Percentiles rank a stretch among this genome's conserved stretches.
Evolutionary conservation across 129 eudicot species (phyloP).

Genomic region (Chrysanthemum makinoi): DNA sequence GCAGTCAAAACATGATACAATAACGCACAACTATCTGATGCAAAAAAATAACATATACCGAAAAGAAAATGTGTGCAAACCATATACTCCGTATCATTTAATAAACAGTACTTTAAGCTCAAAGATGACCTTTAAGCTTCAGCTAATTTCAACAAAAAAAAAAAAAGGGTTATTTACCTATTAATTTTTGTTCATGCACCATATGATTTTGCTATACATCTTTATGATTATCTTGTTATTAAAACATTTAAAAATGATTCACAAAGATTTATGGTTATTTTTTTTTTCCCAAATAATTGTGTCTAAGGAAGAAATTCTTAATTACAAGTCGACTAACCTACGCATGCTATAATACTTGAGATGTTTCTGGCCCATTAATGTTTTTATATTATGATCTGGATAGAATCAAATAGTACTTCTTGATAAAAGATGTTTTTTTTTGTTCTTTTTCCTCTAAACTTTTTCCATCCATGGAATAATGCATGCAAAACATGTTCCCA

Average conservation of each 20-base stretch:
- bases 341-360: conserved; percentile 23
- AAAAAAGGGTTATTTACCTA: too few species aligned
- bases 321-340: conserved; percentile 15
- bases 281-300: background rate
- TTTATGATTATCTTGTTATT: background rate
- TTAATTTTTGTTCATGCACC: too few species aligned
- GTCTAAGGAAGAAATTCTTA: background rate
- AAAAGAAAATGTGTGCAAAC: too few species aligned
- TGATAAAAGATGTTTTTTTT: conserved; percentile 18
- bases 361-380: conserved; percentile 5
- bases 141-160: too few species aligned
- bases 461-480: conserved; percentile 14
- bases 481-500: conserved; percentile 18
- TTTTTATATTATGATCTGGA: conserved; percentile 20
- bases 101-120: too few species aligned
- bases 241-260: background rate
- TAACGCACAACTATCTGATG: too few species aligned
- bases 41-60: too few species aligned
- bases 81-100: too few species aligned
- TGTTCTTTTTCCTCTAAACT: background rate
- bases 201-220: too few species aligned
- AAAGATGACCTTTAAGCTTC: too few species aligned
- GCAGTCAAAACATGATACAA: too few species aligned
- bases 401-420: conserved; percentile 9
- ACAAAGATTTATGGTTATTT: background rate